A percentile compares a stretch with the other conserved stretches of the same genome.
These are phyloP conservation scores for Avicennia marina DNA, from an alignment of 257 asterid species.

Conservation along the genomic window DNA sequence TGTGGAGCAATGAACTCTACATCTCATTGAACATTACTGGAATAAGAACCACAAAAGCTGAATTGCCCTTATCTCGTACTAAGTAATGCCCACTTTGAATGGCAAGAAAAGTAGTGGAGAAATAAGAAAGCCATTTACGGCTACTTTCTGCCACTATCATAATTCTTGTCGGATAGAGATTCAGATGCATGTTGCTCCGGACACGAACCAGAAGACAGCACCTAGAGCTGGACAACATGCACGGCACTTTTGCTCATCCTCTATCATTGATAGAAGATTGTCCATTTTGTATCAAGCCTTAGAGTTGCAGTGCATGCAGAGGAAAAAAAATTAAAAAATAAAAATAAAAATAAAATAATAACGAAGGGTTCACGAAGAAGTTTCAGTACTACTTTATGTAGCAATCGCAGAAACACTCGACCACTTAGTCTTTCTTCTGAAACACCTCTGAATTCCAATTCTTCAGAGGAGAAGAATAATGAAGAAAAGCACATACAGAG, in stretches of 20 bases:
- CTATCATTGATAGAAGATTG: no score
- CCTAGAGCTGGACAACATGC: background rate
- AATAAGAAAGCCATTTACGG: background rate
- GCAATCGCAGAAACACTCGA: no score
- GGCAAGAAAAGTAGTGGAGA: background rate
- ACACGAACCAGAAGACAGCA: background rate
- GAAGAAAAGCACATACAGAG: no score
- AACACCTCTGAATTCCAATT: no score
- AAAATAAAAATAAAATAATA: no score
- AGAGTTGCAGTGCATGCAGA: background rate
- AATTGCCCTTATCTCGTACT: background rate
- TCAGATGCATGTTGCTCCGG: background rate
- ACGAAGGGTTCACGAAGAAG: no score
- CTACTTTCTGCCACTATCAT: background rate
- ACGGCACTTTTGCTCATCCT: background rate
- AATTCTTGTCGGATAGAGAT: background rate
- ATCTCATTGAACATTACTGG: background rate
- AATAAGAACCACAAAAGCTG: conserved; percentile 8
- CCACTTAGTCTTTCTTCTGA: no score
- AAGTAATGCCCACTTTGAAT: background rate
- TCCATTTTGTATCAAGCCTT: no score
- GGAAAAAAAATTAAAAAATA: no score
- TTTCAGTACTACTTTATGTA: no score
- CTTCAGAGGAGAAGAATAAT: no score
- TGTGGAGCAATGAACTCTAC: background rate